Evolutionary conservation across 768 basidiomycete genomes (phyloP).

Genomic region (Trichaptum fuscoviolaceum): DNA sequence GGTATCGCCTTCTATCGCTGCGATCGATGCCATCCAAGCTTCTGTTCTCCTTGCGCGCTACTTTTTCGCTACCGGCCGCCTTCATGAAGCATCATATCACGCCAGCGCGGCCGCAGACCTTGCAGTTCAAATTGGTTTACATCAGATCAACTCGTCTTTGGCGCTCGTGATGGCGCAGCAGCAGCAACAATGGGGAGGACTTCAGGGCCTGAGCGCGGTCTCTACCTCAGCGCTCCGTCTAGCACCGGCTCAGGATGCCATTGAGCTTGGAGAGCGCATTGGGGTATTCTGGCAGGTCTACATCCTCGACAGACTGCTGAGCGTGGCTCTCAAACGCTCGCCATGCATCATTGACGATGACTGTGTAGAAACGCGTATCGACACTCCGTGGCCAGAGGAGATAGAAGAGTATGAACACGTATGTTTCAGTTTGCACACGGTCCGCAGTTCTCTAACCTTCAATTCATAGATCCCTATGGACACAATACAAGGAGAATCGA

Average conservation of each 20-base stretch:
- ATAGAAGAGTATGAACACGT: slow-evolving; percentile 71
- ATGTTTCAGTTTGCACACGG: slow-evolving; percentile 19
- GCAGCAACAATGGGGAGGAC: slow-evolving; percentile 30
- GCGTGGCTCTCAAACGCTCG: slow-evolving; percentile 65
- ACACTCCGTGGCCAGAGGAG: slow-evolving; percentile 72
- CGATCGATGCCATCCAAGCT: slow-evolving; percentile 67
- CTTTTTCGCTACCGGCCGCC: slow-evolving; percentile 70
- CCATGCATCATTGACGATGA: slow-evolving; percentile 59
- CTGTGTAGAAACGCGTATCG: slow-evolving; percentile 52
- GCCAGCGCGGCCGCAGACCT: slow-evolving; percentile 69
- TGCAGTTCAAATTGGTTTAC: slow-evolving; percentile 68
- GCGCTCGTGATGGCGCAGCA: slow-evolving; percentile 20
- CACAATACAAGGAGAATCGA: slow-evolving; percentile 18
- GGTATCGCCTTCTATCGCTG: slow-evolving; percentile 17
- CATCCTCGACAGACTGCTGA: slow-evolving; percentile 78
- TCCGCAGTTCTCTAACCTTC: neutral
- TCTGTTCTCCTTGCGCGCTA: slow-evolving; percentile 73
- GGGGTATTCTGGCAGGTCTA: slow-evolving; percentile 82
- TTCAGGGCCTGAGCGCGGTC: slow-evolving; percentile 21
- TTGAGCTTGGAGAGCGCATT: slow-evolving; percentile 67
- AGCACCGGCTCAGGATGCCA: slow-evolving; percentile 51
- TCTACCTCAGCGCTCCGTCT: slow-evolving; percentile 37
- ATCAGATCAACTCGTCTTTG: slow-evolving; percentile 27
- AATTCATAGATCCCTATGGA: neutral
- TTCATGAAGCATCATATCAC: slow-evolving; percentile 76